phyloP scores from a whole-genome alignment of 164 flowering plant genomes.

The Hamamelis virginiana region DNA sequence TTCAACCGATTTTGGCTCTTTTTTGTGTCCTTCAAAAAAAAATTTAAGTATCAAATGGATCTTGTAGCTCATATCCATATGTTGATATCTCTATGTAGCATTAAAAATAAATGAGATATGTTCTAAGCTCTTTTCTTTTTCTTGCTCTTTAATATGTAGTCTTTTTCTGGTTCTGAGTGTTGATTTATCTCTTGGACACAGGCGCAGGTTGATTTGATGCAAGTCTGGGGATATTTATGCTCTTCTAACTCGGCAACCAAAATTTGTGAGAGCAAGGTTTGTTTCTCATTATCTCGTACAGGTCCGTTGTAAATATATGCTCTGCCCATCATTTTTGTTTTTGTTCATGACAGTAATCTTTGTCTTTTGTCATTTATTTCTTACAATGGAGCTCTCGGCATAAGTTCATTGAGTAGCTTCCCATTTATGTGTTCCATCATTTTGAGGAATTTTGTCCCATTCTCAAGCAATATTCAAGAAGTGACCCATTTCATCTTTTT shows the following conservation, averaged over 20 bases:
- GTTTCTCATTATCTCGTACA: slow-evolving; percentile 7
- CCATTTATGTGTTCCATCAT: slow-evolving; percentile 12
- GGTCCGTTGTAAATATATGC: slow-evolving; percentile 20
- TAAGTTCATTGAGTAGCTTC: slow-evolving; percentile 3
- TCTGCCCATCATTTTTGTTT: not conserved
- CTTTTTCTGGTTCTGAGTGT: slow-evolving; percentile 5
- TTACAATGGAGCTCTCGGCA: slow-evolving; percentile 4
- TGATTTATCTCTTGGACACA: slow-evolving; percentile 7
- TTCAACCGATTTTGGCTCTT: too few relatives aligned
- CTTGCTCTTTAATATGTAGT: not conserved
- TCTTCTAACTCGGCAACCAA: not conserved
- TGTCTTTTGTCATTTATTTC: not conserved
- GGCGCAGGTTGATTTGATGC: slow-evolving; percentile 10
- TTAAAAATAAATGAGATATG: not conserved
- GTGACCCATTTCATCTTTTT: not conserved
- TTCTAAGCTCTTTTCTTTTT: not conserved
- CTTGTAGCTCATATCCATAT: too few relatives aligned
- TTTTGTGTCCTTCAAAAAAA: too few relatives aligned
- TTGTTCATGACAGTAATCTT: not conserved
- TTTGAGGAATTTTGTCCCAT: slow-evolving; percentile 16
- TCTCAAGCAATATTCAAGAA: slow-evolving; percentile 4
- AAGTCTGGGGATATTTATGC: not conserved
- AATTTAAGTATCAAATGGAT: too few relatives aligned
- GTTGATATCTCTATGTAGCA: too few relatives aligned
- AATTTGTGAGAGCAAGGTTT: not conserved